Evolutionary conservation across 2,329 filamentous ascomycete species (phyloP).

Genomic region (Ascochyta clinopodiicola): DNA sequence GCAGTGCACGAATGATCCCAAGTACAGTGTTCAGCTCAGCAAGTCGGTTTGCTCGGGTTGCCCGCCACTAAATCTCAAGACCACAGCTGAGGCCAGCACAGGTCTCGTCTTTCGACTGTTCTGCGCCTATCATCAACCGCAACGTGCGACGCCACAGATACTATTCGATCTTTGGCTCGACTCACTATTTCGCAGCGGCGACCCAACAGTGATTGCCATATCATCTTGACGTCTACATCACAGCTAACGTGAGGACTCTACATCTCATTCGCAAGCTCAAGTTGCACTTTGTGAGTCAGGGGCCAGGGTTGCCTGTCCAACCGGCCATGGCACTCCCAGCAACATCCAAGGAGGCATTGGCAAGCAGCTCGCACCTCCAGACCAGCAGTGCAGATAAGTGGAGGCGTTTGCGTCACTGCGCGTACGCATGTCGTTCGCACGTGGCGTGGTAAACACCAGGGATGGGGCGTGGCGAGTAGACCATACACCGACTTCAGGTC

Average conservation of each 20-base stretch:
- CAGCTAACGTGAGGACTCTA: neutral
- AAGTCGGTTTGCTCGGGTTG: slow-evolving; percentile 5
- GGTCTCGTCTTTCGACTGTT: neutral
- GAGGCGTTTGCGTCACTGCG: slow-evolving; percentile 31
- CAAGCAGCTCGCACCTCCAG: slow-evolving; percentile 21
- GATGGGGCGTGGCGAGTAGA: slow-evolving; percentile 18
- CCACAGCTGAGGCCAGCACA: neutral
- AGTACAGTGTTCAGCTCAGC: slow-evolving; percentile 14
- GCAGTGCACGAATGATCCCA: slow-evolving; percentile 23
- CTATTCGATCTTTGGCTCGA: neutral
- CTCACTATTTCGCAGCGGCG: neutral
- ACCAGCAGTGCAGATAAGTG: slow-evolving; percentile 10
- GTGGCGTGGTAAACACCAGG: slow-evolving; percentile 19
- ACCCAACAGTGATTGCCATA: neutral
- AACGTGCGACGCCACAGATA: neutral
- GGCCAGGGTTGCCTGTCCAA: slow-evolving; percentile 26
- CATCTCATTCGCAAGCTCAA: slow-evolving; percentile 1
- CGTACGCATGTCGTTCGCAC: slow-evolving; percentile 20
- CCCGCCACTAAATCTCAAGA: slow-evolving; percentile 3
- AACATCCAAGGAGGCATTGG: slow-evolving; percentile 22
- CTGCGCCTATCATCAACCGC: neutral
- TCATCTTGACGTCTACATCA: neutral
- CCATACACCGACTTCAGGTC: neutral
- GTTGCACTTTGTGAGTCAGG: slow-evolving; percentile 26
- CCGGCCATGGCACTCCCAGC: slow-evolving; percentile 25